Evolutionary conservation across 2,329 filamentous ascomycete species (phyloP), one percentile per base, ranked within the genome.

Genomic region (Cordyceps cicadae): DNA sequence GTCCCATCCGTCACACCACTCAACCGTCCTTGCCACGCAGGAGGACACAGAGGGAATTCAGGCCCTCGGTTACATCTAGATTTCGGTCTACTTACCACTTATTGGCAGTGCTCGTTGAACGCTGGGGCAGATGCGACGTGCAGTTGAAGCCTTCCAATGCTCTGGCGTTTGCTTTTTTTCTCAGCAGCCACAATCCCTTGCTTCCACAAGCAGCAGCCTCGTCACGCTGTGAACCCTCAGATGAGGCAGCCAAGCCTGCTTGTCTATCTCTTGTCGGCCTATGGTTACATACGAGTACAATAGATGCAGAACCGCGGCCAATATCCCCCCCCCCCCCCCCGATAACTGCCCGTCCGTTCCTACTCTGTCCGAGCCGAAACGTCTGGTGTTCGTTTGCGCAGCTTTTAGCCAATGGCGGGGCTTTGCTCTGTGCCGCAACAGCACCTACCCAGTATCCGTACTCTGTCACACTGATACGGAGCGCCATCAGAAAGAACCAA

Each of bases 71-170:
- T 37, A 37, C 29, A 29, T 29, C 29, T 5, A 29, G 29, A 29
- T 29, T 37, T 9, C 34, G 4, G 11, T 12, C 34, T 37, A 11
- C 4, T 14, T 12, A 37, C n/a, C n/a, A n/a, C n/a, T n/a, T n/a
- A n/a, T n/a, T n/a, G n/a, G n/a, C 11, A 34, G 11, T 24, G 24
- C 34, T 37, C 34, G 34, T 37, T 12, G 21, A 53, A 54, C 58
- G 58, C 50, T 54, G 50, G 48, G 21, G 26, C 50, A 60, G 46
- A 60, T 54, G 58, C 58, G 54, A 46, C 6, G 26, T 53, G 26
- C 56, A 45, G 24, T 54, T 59, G 11, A 48, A n/a, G 6, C 21
- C 21, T 11, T 29, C 7, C 29, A 29, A 29, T 29, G 29, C n/a
- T 19, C 19, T 12, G 26, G 11, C 11, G 21, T 12, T 48, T 39